Evolutionary conservation across 1,284 basidiomycete genomes (phyloP).

Genomic region (Cutaneotrichosporon cutaneum): DNA sequence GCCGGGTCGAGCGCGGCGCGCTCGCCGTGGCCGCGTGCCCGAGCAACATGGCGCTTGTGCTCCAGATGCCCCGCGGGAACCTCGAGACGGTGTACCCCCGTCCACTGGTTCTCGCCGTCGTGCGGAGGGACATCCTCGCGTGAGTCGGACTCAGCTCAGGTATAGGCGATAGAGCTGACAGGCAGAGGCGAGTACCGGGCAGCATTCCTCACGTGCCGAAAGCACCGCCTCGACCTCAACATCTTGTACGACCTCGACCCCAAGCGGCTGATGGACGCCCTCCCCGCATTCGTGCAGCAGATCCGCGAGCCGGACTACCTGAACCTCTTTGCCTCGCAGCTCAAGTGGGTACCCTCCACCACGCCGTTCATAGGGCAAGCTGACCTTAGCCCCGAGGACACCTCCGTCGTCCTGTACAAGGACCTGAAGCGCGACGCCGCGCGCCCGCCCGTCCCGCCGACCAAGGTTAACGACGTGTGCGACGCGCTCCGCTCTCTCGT

Average conservation of each 20-base stretch:
- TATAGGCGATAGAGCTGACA: background rate
- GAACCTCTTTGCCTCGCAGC: slow-evolving; percentile 82
- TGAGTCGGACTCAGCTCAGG: slow-evolving; percentile 55
- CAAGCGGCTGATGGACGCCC: slow-evolving; percentile 63
- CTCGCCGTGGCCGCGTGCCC: slow-evolving; percentile 81
- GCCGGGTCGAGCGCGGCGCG: slow-evolving; percentile 81
- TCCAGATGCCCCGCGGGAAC: slow-evolving; percentile 98
- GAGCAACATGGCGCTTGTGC: slow-evolving; percentile 79
- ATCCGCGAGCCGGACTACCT: slow-evolving; percentile 86
- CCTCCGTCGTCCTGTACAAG: slow-evolving; percentile 31
- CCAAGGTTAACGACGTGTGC: slow-evolving; percentile 69
- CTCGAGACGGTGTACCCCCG: slow-evolving; percentile 93
- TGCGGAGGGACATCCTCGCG: slow-evolving; percentile 70
- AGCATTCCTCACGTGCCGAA: slow-evolving; percentile 86
- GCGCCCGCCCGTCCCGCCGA: slow-evolving; percentile 17
- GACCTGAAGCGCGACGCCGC: slow-evolving; percentile 23
- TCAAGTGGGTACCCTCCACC: slow-evolving; percentile 62
- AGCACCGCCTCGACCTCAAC: slow-evolving; percentile 90
- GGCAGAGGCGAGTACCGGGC: slow-evolving; percentile 63
- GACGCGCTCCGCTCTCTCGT: slow-evolving; percentile 74
- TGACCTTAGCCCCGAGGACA: slow-evolving; percentile 30
- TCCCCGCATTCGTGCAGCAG: slow-evolving; percentile 75
- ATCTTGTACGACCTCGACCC: slow-evolving; percentile 78
- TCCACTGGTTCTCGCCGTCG: slow-evolving; percentile 81
- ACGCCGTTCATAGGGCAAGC: slow-evolving; percentile 14